A percentile compares a stretch with the other conserved stretches of the same genome.
phyloP scores from a whole-genome alignment of 2,329 filamentous ascomycete species.

The Furcasterigmium sp. region DNA sequence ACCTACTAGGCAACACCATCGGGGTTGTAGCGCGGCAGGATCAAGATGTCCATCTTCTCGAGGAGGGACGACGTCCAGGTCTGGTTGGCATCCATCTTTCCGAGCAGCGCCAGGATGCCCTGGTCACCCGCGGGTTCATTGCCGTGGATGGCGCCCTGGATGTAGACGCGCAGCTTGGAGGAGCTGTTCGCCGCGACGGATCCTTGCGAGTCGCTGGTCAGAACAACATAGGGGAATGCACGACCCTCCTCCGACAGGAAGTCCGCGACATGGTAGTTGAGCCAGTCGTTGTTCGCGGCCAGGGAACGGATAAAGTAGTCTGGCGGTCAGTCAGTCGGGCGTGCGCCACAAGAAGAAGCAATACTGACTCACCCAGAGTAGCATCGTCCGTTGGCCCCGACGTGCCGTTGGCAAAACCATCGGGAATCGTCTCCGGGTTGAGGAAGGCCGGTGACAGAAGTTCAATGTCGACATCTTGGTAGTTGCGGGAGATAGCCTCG shows the following conservation, averaged over 20 bases:
- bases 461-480: conserved; percentile 20
- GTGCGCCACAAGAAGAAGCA: no score
- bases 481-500: conserved; percentile 20
- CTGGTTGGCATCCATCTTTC: conserved; percentile 19
- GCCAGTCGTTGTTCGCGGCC: conserved; percentile 19
- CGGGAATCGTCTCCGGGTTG: conserved; percentile 14
- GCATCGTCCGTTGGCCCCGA: conserved; percentile 22
- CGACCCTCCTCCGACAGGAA: conserved; percentile 21
- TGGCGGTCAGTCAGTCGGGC: conserved; percentile 4
- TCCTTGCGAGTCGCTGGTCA: conserved; percentile 2
- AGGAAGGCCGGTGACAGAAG: conserved; percentile 21
- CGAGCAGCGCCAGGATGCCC: conserved; percentile 17
- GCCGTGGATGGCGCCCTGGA: conserved; percentile 21
- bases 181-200: conserved; percentile 3
- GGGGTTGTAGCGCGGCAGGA: conserved; percentile 21
- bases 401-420: conserved; percentile 19
- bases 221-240: conserved; percentile 9
- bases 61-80: conserved; percentile 17
- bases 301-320: conserved; percentile 20
- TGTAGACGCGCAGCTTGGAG: conserved; percentile 18
- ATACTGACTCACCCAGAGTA: conserved; percentile 17
- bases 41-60: conserved; percentile 19
- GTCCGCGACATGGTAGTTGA: conserved; percentile 17
- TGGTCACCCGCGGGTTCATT: conserved; percentile 21
- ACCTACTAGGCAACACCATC: conserved; percentile 17